Evolutionary conservation across 2,329 filamentous ascomycete genomes (phyloP), one percentile per base, ranked within the genome.

Genomic region (Calonectria hongkongensis): DNA sequence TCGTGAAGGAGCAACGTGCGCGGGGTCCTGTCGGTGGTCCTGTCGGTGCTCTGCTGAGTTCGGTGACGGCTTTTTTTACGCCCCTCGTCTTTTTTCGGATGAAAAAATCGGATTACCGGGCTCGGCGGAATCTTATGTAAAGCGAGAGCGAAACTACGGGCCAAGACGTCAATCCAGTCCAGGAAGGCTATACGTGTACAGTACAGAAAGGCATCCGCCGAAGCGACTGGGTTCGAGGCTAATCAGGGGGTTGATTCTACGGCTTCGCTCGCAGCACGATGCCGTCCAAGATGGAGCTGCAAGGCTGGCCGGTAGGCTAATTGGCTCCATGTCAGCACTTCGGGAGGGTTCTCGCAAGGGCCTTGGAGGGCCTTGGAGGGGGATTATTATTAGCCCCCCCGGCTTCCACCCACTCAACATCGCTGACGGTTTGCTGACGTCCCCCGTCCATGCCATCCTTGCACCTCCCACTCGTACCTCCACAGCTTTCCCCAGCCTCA

Each of bases 111-210:
- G 48, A 43, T 39, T 27, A 25, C 43, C 48, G 70, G 56, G 48
- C 48, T 68, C 47, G 64, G 15, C 21, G 69, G 21, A 63, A 68
- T 73, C 73, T 68, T 76, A 48, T 68, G 75, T 66, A 70, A 60
- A 60, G 70, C 30, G 58, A 65, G 58, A 68, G 50, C 70, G 62
- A 65, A 65, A 65, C 47, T 25, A 64, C 36, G 62, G 72, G 58
- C 63, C 67, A 73, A 70, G 72, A 76, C 71, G 76, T 66, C 73
- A 70, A 66, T 70, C 70, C 67, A 48, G 64, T 51, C 58, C 69
- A 73, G 70, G 25, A 63, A 71, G 63, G 72, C 45, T 75, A 74
- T 78, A 75, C 77, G 77, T 78, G 77, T 72, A 76, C 75, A 78
- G 70, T 33, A 33, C 30, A 33, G 30, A 33, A 63, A 79, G 73